A percentile compares a stretch with the other conserved stretches of the same genome.
phyloP scores from a whole-genome alignment of 1,284 basidiomycete species.

The Inonotus obliquus region DNA sequence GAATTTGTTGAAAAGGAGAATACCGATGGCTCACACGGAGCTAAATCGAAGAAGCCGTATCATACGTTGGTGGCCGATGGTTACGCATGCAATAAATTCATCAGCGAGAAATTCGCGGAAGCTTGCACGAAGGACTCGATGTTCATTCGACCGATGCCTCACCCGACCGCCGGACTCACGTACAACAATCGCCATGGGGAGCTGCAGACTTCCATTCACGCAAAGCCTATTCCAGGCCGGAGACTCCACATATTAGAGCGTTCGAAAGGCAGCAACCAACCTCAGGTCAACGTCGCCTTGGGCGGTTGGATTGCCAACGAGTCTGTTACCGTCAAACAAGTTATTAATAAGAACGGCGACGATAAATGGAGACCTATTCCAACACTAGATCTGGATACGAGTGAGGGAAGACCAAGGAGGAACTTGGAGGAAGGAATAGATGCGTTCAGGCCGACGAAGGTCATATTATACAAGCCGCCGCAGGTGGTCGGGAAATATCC shows the following conservation, averaged over 20 bases:
- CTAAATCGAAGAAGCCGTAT: not conserved
- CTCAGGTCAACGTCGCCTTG: not conserved
- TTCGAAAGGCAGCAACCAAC: constrained; percentile 5
- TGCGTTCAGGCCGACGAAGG: constrained; percentile 28
- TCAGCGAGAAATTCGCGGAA: constrained; percentile 24
- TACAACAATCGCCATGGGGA: constrained; percentile 46
- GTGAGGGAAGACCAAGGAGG: constrained; percentile 12
- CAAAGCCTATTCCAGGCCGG: constrained; percentile 53
- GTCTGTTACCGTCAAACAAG: no score
- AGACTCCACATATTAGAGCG: constrained; percentile 34
- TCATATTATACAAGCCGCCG: constrained; percentile 27
- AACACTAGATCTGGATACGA: constrained; percentile 20
- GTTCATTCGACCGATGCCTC: constrained; percentile 59
- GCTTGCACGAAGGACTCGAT: constrained; percentile 29
- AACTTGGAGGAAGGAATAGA: constrained; percentile 21
- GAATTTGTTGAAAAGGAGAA: constrained; percentile 34
- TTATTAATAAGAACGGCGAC: no score
- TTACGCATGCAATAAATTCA: constrained; percentile 26
- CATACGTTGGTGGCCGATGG: constrained; percentile 26
- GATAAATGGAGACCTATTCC: not conserved
- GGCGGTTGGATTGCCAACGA: constrained; percentile 12
- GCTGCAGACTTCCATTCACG: constrained; percentile 50
- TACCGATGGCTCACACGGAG: constrained; percentile 8
- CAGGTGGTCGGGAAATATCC: constrained; percentile 27
- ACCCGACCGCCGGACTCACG: constrained; percentile 54